Evolutionary conservation across 1,284 basidiomycete species (phyloP).

Genomic region (Sphaerobolus stellatus): DNA sequence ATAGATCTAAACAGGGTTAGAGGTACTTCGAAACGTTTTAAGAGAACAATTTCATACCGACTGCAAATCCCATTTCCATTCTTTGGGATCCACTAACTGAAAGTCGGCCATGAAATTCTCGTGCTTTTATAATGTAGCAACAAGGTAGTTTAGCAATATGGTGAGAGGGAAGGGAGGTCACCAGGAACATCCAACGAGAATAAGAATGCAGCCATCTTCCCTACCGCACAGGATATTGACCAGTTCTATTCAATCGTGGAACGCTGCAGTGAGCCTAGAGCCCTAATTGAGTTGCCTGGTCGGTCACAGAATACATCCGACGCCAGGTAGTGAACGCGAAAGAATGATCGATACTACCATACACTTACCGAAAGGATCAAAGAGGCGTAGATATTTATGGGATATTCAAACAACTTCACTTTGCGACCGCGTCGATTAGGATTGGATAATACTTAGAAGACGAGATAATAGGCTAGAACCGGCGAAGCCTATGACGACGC

Average conservation of each 20-base stretch:
- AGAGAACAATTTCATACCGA: constrained; percentile 48
- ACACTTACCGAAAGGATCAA: no score
- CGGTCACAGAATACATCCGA: no score
- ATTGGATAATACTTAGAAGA: neutral
- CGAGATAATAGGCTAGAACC: neutral
- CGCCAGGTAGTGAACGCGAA: no score
- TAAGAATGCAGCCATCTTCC: neutral
- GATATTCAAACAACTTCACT: no score
- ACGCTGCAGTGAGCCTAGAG: no score
- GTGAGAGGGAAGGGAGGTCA: neutral
- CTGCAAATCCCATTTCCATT: constrained; percentile 84
- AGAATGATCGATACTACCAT: no score
- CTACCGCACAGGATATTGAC: neutral
- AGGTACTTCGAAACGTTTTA: constrained; percentile 9
- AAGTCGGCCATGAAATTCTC: constrained; percentile 34
- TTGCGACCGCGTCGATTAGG: neutral
- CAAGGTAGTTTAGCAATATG: neutral
- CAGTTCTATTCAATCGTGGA: no score
- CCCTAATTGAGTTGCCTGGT: no score
- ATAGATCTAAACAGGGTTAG: constrained; percentile 54
- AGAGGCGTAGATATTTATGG: no score
- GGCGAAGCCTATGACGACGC: neutral
- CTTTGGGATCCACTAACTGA: constrained; percentile 70
- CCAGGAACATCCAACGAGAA: neutral
- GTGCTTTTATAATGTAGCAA: no score